phyloP scores from a whole-genome alignment of 257 asterid genomes.

The Vinca minor region DNA sequence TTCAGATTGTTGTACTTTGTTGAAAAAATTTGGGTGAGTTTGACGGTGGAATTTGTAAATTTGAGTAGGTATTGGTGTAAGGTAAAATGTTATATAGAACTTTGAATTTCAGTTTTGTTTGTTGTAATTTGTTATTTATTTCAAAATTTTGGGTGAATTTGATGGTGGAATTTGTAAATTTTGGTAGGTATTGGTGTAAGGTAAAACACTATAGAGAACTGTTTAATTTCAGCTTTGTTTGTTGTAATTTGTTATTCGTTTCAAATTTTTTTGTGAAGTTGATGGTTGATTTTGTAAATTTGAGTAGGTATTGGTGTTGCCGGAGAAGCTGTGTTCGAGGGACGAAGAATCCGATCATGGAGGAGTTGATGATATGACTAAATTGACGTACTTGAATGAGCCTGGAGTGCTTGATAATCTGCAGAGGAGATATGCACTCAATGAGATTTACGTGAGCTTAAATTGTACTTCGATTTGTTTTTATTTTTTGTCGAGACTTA shows the following conservation, averaged over 20 bases:
- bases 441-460: conserved; percentile 84
- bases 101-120: background rate
- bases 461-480: background rate
- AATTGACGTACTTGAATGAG: conserved; percentile 84
- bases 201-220: conserved; percentile 18
- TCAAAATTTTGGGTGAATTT: too few relatives aligned
- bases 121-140: too few relatives aligned
- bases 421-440: conserved; percentile 72
- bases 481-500: background rate
- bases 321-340: conserved; percentile 68
- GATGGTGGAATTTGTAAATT: too few relatives aligned
- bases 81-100: conserved; percentile 20
- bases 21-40: too few relatives aligned
- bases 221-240: background rate
- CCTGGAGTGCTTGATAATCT: conserved; percentile 95
- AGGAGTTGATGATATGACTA: conserved; percentile 97
- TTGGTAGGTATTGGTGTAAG: too few relatives aligned
- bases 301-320: conserved; percentile 45
- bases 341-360: conserved; percentile 89
- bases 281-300: background rate
- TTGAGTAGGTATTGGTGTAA: too few relatives aligned
- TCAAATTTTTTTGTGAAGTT: background rate
- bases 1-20: too few relatives aligned
- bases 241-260: background rate
- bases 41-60: too few relatives aligned